Evolutionary conservation across 163 green algal species (phyloP).

Genomic region (Scenedesmus sp.): DNA sequence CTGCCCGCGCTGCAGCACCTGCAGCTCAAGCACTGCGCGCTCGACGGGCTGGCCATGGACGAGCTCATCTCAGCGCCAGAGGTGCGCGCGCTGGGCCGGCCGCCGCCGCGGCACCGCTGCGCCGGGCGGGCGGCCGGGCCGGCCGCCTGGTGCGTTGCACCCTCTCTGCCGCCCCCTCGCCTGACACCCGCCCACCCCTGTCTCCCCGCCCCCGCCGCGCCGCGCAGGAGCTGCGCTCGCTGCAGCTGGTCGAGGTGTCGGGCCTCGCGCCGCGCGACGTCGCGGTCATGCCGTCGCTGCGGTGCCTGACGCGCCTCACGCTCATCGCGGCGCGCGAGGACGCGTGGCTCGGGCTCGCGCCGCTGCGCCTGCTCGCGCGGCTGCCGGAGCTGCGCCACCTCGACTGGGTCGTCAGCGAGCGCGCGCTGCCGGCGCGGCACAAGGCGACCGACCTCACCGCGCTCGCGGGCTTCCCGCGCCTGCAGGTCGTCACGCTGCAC

Average conservation of each 20-base stretch:
- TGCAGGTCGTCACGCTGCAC: constrained; percentile 39
- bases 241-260: constrained; percentile 33
- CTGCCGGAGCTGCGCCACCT: constrained; percentile 34
- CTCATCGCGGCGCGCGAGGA: constrained; percentile 35
- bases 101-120: too few species aligned
- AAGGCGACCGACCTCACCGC: constrained; percentile 17
- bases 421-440: neutral
- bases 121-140: too few species aligned
- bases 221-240: constrained; percentile 33
- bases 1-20: constrained; percentile 37
- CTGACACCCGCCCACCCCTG: too few species aligned
- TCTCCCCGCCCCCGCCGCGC: neutral
- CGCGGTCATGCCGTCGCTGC: constrained; percentile 28
- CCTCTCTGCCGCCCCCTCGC: too few species aligned
- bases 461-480: constrained; percentile 2
- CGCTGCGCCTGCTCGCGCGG: constrained; percentile 28
- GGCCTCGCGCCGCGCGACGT: constrained; percentile 34
- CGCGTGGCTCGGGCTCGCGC: constrained; percentile 39
- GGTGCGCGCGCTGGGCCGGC: too few species aligned
- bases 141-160: too few species aligned
- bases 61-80: constrained; percentile 10
- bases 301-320: constrained; percentile 19
- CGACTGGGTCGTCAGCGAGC: constrained; percentile 39
- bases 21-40: constrained; percentile 41
- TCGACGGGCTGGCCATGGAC: constrained; percentile 20